phyloP scores from a whole-genome alignment of 2,329 filamentous ascomycete genomes.

The Lecanicillium sp. region DNA sequence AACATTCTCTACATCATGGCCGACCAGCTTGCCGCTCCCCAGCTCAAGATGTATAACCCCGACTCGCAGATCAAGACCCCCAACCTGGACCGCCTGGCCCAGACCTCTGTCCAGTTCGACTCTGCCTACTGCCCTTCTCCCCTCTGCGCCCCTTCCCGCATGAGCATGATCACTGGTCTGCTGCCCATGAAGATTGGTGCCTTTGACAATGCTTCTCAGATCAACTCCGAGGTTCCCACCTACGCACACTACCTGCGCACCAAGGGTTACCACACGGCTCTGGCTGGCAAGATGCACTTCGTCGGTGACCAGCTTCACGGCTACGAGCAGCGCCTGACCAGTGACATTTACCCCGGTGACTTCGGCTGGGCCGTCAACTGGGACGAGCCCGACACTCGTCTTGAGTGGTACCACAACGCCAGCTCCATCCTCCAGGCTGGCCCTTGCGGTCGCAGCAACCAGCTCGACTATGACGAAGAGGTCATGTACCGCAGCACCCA shows the following conservation, averaged over 20 bases:
- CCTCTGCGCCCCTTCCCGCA: constrained; percentile 84
- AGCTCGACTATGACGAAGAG: constrained; percentile 93
- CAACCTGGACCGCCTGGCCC: constrained; percentile 76
- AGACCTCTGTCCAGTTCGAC: constrained; percentile 81
- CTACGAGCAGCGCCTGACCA: constrained; percentile 88
- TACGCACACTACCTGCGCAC: constrained; percentile 87
- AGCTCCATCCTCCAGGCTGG: constrained; percentile 89
- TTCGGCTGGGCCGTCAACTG: constrained; percentile 95
- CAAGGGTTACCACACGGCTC: constrained; percentile 80
- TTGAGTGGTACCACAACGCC: constrained; percentile 96
- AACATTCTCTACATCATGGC: constrained; percentile 80
- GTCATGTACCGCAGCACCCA: constrained; percentile 89
- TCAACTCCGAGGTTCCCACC: constrained; percentile 78
- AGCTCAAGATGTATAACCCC: constrained; percentile 87
- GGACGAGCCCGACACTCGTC: constrained; percentile 78
- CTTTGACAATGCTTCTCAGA: constrained; percentile 84
- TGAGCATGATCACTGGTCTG: constrained; percentile 90
- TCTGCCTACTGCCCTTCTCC: constrained; percentile 93
- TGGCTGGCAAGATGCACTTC: constrained; percentile 97
- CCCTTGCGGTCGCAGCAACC: constrained; percentile 83
- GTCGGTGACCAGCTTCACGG: constrained; percentile 91
- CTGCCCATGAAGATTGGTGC: constrained; percentile 87
- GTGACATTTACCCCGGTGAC: constrained; percentile 91
- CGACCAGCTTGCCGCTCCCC: constrained; percentile 85
- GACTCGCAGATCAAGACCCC: constrained; percentile 88